Evolutionary conservation across 495 filamentous ascomycete genomes (phyloP).

Genomic region (Podospora bellae-mahoneyi): DNA sequence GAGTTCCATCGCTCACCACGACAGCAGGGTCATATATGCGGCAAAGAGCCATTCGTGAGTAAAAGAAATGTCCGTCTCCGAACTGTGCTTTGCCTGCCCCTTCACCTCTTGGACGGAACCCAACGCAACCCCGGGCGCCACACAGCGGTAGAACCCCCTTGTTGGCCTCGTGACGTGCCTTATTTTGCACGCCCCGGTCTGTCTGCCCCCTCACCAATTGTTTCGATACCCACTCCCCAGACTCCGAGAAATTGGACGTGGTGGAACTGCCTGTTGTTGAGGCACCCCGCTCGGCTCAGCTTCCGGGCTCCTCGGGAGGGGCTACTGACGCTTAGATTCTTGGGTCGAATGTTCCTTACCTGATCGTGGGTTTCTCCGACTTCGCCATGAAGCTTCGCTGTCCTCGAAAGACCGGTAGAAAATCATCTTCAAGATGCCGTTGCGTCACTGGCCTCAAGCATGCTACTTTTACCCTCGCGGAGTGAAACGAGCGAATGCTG

Average conservation of each 20-base stretch:
- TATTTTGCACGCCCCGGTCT: slow-evolving; percentile 17
- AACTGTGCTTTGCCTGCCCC: background rate
- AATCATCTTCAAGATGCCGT: background rate
- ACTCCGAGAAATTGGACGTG: slow-evolving; percentile 22
- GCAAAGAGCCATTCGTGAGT: background rate
- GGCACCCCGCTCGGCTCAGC: slow-evolving; percentile 20
- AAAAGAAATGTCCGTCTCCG: background rate
- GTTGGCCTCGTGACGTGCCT: slow-evolving; percentile 30
- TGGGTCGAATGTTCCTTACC: slow-evolving; percentile 7
- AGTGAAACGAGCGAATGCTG: background rate
- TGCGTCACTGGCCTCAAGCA: background rate
- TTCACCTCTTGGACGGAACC: background rate
- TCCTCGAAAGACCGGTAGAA: too few species aligned
- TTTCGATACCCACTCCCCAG: slow-evolving; percentile 18
- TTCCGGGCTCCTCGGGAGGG: slow-evolving; percentile 15
- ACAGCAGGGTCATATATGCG: background rate
- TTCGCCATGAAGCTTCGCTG: background rate
- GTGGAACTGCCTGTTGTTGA: slow-evolving; percentile 17
- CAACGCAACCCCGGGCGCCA: slow-evolving; percentile 7
- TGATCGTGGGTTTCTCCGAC: background rate
- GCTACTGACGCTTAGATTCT: slow-evolving; percentile 4
- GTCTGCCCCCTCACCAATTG: slow-evolving; percentile 12
- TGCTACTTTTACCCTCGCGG: background rate
- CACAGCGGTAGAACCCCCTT: slow-evolving; percentile 4
- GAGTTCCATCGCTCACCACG: background rate